These are phyloP conservation scores for Salix exigua DNA, from an alignment of 345 rosid species.

Conservation along the genomic window DNA sequence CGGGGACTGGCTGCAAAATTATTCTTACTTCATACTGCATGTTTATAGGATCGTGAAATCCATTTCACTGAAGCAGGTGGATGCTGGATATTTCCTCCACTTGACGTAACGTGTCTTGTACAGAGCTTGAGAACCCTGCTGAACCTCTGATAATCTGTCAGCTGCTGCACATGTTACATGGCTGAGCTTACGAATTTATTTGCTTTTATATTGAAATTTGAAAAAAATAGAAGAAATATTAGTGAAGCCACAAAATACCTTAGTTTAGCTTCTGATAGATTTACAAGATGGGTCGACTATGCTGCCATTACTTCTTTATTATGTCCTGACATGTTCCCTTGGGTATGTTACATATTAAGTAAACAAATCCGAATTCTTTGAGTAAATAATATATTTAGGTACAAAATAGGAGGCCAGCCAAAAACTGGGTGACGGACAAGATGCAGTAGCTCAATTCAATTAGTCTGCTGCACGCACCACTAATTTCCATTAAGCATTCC, in stretches of 20 bases:
- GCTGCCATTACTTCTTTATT: not conserved
- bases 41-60: not conserved
- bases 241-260: too few relatives aligned
- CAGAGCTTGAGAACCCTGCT: too few relatives aligned
- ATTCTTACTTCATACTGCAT: not conserved
- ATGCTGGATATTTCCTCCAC: too few relatives aligned
- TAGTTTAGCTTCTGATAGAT: not conserved
- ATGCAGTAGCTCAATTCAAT: too few relatives aligned
- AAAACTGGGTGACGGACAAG: too few relatives aligned
- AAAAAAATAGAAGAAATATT: too few relatives aligned
- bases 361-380: conserved; percentile 11
- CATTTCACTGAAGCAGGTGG: too few relatives aligned
- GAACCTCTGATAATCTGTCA: too few relatives aligned
- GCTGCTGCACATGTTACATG: too few relatives aligned
- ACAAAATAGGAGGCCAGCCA: not conserved
- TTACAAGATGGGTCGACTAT: conserved; percentile 1
- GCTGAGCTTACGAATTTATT: too few relatives aligned
- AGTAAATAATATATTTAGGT: not conserved
- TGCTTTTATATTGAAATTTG: too few relatives aligned
- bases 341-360: conserved; percentile 9
- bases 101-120: too few relatives aligned
- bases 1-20: not conserved
- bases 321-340: conserved; percentile 1
- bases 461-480: not conserved
- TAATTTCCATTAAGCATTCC: not conserved